Base-by-base conservation (phyloP, 331 rosid genomes). In the Rhamnella rubrinervis region DNA sequence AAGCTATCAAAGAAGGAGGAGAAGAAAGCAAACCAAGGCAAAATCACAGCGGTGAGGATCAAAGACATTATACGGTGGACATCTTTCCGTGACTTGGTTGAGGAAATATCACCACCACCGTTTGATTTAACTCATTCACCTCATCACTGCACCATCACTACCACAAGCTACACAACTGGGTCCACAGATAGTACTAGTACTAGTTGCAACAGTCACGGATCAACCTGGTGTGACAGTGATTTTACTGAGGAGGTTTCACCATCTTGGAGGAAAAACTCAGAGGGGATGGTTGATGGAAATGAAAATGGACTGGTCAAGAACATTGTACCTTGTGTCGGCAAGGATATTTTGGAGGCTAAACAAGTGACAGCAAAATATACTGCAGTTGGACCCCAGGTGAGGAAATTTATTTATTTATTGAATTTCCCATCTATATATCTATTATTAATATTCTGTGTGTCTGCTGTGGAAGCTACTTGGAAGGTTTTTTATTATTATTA, bases 151-250 rank as follows among this genome's bases (percentile, higher is more conserved):
- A 69, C 67, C 70, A 26, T 79, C 15, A 18, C 78, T 69, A 60
- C 76, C 40, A 56, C 78, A 19, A 19, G 1, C 21, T 53, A 6
- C 62, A 58, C 78, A 40, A 50, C 76, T 46, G 67, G 61, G 7
- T 76, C 80, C 20, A 65, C 72, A 0, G 55, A 60, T 26, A 47
- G 61, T 3, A 74, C 83, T 26, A 75, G 70, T 7, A 63, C 67
- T 15, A 70, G 79, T 23, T 75, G 77, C 17, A 62, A 76, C 11
- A 78, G 88, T 66, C 69, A 74, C 19, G 80, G 77, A 20, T 89
- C 96, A 8, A 88, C 93, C 10, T 92, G 96, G 98, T 78, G 90
- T 18, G 96, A 89, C 39, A 87, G 87, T 62, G 98, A 90, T 74
- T 89, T 85, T 39, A 77, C 82, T 55, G 67, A 68, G 1, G 87